Conservation (phyloP, 352 stramenopile genomes). For the Phytophthora hybrid region DNA sequence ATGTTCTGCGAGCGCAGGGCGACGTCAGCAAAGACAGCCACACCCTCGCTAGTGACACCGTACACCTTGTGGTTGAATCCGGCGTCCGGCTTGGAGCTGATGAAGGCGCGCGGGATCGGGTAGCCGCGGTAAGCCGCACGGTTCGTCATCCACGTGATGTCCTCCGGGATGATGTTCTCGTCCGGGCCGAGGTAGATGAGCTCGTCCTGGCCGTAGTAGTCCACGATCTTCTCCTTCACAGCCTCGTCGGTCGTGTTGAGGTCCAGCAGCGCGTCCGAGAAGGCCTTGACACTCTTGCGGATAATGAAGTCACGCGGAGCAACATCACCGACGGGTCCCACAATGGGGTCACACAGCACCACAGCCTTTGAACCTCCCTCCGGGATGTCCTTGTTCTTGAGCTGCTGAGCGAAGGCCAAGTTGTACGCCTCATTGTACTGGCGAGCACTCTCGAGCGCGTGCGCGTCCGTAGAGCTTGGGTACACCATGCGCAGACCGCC, state of each 20-base stretch:
- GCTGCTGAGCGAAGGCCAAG: conserved; percentile 85
- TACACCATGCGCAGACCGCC: conserved; percentile 84
- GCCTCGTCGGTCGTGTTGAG: conserved; percentile 80
- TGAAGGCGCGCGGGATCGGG: conserved; percentile 84
- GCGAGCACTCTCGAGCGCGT: conserved; percentile 71
- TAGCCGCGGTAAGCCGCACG: conserved; percentile 82
- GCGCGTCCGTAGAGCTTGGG: conserved; percentile 66
- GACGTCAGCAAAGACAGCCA: conserved; percentile 85
- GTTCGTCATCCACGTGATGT: conserved; percentile 89
- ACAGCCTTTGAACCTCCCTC: conserved; percentile 88
- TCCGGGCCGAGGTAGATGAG: conserved; percentile 87
- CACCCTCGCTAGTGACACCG: conserved; percentile 84
- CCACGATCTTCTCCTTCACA: conserved; percentile 76
- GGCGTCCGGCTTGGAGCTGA: conserved; percentile 85
- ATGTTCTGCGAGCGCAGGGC: conserved; percentile 81
- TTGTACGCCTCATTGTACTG: conserved; percentile 90
- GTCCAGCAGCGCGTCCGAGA: conserved; percentile 89
- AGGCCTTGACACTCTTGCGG: conserved; percentile 98
- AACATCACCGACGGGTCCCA: conserved; percentile 76
- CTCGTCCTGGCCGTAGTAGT: conserved; percentile 87
- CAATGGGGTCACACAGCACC: conserved; percentile 80
- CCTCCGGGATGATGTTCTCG: conserved; percentile 83
- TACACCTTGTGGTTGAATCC: conserved; percentile 92
- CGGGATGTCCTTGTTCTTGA: conserved; percentile 92
- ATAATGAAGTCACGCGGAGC: conserved; percentile 91